phyloP scores from a whole-genome alignment of 1,284 basidiomycete genomes.

The Puccinia hordei region DNA sequence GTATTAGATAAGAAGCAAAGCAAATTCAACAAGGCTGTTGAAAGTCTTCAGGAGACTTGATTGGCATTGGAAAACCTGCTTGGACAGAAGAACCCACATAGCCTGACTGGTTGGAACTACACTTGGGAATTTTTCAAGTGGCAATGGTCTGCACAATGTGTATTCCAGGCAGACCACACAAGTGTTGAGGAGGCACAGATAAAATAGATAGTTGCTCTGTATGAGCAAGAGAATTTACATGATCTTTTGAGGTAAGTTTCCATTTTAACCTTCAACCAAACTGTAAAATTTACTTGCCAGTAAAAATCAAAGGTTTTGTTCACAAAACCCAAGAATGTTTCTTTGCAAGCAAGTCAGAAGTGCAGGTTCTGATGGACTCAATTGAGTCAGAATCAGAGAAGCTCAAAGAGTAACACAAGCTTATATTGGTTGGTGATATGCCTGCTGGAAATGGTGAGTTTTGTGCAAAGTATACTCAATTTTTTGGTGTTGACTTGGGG shows the following conservation, averaged over 20 bases:
- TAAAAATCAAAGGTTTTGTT: not conserved
- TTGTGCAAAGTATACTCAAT: not conserved
- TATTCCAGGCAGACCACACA: not conserved
- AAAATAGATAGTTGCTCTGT: not conserved
- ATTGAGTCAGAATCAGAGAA: not conserved
- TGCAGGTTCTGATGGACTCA: not conserved
- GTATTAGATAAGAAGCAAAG: not conserved
- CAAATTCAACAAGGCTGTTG: not conserved
- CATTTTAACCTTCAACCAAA: not conserved
- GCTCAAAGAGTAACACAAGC: not conserved
- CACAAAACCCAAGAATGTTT: not conserved
- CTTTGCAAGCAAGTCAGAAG: not conserved
- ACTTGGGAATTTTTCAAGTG: not conserved
- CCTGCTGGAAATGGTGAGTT: constrained; percentile 8
- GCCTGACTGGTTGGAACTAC: not conserved
- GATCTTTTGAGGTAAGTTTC: not conserved
- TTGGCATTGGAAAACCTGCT: not conserved
- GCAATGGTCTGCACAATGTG: not conserved
- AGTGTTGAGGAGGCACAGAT: not conserved
- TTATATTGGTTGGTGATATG: not conserved
- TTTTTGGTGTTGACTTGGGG: not conserved
- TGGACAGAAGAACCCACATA: not conserved
- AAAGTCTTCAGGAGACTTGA: not conserved
- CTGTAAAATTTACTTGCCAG: not conserved
- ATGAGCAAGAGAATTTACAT: not conserved